Evolutionary conservation across 345 rosid species (phyloP).

Genomic region (Euphorbia tirucalli): DNA sequence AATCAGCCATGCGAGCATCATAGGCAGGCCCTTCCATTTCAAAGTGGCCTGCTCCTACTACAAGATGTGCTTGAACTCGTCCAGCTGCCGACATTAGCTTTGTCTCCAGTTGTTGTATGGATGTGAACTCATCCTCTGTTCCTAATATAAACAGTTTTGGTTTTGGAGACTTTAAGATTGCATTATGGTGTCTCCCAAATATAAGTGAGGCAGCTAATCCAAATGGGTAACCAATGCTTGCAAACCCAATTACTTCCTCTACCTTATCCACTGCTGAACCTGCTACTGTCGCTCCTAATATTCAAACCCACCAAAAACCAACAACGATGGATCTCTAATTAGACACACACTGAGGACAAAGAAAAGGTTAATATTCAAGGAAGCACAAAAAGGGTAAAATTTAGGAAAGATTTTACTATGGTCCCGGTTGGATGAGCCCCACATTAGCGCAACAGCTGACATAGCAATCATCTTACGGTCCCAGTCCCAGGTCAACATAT

Average conservation of each 20-base stretch:
- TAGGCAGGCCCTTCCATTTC: slow-evolving; percentile 18
- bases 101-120: slow-evolving; percentile 13
- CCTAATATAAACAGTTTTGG: slow-evolving; percentile 23
- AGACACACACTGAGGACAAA: no score
- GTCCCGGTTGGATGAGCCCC: no score
- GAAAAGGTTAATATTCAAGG: no score
- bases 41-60: slow-evolving; percentile 15
- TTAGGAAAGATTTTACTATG: no score
- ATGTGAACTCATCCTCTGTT: slow-evolving; percentile 19
- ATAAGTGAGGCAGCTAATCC: slow-evolving; percentile 9
- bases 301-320: not conserved
- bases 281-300: slow-evolving; percentile 22
- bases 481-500: no score
- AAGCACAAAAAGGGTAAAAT: no score
- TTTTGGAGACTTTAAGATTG: slow-evolving; percentile 15
- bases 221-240: slow-evolving; percentile 20
- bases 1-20: slow-evolving; percentile 20
- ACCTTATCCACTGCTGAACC: slow-evolving; percentile 22
- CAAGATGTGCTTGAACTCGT: slow-evolving; percentile 13
- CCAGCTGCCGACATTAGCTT: slow-evolving; percentile 16
- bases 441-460: no score
- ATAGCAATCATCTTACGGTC: no score
- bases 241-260: slow-evolving; percentile 17
- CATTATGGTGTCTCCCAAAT: slow-evolving; percentile 13
- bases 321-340: no score